Evolutionary conservation across 1,284 basidiomycete species (phyloP).

Genomic region (Mycosarcoma mackinlayi): DNA sequence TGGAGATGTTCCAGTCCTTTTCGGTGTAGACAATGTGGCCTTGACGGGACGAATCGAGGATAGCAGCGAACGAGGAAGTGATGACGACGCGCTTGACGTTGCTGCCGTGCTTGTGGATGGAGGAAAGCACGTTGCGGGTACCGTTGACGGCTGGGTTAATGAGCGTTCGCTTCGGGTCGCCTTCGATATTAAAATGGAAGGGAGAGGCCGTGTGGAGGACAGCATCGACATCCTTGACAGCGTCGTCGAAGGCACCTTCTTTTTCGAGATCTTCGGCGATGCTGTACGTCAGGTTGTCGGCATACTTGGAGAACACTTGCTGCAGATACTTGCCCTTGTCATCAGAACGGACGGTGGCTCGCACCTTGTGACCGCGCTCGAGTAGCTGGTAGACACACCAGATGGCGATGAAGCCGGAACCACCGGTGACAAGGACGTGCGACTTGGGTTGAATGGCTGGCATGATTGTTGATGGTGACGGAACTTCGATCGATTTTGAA

Average conservation of each 20-base stretch:
- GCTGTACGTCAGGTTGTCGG: constrained; percentile 72
- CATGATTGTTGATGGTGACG: constrained; percentile 64
- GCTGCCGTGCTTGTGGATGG: constrained; percentile 73
- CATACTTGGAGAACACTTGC: constrained; percentile 71
- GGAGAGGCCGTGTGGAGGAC: constrained; percentile 75
- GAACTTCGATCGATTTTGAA: too few species aligned
- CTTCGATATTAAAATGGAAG: constrained; percentile 67
- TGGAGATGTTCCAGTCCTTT: constrained; percentile 77
- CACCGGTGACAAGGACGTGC: constrained; percentile 71
- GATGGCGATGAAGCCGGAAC: constrained; percentile 70
- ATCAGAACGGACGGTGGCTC: constrained; percentile 73
- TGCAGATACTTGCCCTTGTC: constrained; percentile 72
- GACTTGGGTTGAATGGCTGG: constrained; percentile 69
- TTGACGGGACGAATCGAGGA: constrained; percentile 68
- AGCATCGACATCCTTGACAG: constrained; percentile 76
- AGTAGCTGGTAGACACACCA: constrained; percentile 70
- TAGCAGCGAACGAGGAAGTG: constrained; percentile 74
- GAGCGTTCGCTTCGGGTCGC: constrained; percentile 68
- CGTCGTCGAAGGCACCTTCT: constrained; percentile 77
- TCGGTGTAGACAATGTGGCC: constrained; percentile 63
- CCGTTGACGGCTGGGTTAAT: constrained; percentile 77
- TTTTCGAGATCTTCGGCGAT: constrained; percentile 74
- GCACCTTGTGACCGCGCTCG: constrained; percentile 70
- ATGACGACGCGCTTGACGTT: constrained; percentile 75
- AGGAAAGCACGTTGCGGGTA: constrained; percentile 74